Percentiles rank a stretch among this genome's conserved stretches.
phyloP scores from a whole-genome alignment of 768 basidiomycete species.

The Exsudoporus frostii region DNA sequence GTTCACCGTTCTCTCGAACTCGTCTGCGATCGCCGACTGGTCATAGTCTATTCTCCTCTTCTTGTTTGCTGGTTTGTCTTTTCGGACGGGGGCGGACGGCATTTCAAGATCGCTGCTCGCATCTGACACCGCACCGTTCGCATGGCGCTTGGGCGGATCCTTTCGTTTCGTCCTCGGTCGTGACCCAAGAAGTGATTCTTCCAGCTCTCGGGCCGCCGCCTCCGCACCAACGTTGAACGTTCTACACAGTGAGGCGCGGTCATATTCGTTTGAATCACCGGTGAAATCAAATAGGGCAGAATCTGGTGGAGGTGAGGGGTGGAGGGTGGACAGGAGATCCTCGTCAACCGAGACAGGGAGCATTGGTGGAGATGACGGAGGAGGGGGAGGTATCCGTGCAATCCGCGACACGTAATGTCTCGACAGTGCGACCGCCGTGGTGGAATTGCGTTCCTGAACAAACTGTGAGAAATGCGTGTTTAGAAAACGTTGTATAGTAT shows the following conservation, averaged over 20 bases:
- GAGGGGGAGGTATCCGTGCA: conserved; percentile 42
- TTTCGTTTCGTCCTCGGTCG: conserved; percentile 38
- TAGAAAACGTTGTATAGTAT: conserved; percentile 13
- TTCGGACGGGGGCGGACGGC: conserved; percentile 32
- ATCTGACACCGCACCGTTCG: conserved; percentile 50
- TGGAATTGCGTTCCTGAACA: conserved; percentile 66
- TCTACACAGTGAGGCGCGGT: conserved; percentile 20
- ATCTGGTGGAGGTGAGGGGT: conserved; percentile 35
- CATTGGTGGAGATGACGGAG: conserved; percentile 37
- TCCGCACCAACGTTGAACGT: conserved; percentile 38
- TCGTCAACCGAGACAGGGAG: conserved; percentile 33
- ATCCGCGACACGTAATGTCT: conserved; percentile 41
- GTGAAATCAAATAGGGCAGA: conserved; percentile 31
- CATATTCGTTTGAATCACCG: conserved; percentile 24
- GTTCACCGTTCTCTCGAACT: conserved; percentile 43
- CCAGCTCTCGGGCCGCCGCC: conserved; percentile 56
- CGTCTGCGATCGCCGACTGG: conserved; percentile 40
- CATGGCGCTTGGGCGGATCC: conserved; percentile 49
- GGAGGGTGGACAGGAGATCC: conserved; percentile 35
- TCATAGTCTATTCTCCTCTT: conserved; percentile 58
- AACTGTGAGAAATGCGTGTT: conserved; percentile 1
- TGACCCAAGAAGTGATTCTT: conserved; percentile 50
- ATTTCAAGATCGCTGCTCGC: conserved; percentile 56
- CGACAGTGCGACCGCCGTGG: conserved; percentile 46
- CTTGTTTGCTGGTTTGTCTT: conserved; percentile 50